A percentile compares a stretch with the other conserved stretches of the same genome.
Evolutionary conservation across 2,329 filamentous ascomycete species (phyloP).

Genomic region (Exophiala bonariae): DNA sequence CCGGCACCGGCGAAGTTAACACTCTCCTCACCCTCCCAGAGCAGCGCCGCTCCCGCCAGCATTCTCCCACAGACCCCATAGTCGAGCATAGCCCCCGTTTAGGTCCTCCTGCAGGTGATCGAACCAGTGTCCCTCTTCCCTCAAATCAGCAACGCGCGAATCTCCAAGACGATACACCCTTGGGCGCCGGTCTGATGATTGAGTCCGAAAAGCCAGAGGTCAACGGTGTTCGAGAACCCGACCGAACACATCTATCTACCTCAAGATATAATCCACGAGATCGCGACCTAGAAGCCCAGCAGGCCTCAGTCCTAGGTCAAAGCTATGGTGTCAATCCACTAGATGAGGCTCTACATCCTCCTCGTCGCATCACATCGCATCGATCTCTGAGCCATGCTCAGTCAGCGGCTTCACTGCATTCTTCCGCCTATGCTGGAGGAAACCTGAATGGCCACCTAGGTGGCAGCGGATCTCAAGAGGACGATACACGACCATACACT

Average conservation of each 20-base stretch:
- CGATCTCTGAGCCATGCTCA: constrained; percentile 35
- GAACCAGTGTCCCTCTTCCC: constrained; percentile 55
- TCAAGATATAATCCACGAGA: constrained; percentile 19
- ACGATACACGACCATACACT: constrained; percentile 15
- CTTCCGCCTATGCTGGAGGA: constrained; percentile 37
- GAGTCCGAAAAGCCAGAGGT: constrained; percentile 20
- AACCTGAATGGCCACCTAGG: constrained; percentile 30
- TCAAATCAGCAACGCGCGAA: constrained; percentile 41
- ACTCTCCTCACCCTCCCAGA: constrained; percentile 58
- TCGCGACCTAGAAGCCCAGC: constrained; percentile 13
- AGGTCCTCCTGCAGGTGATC: constrained; percentile 32
- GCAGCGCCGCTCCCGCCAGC: constrained; percentile 55
- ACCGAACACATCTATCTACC: constrained; percentile 15
- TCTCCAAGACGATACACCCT: constrained; percentile 18
- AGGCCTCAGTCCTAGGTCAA: constrained; percentile 22
- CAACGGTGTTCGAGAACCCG: constrained; percentile 19
- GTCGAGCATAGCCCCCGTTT: constrained; percentile 45
- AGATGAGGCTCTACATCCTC: constrained; percentile 28
- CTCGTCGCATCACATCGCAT: constrained; percentile 25
- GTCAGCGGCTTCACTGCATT: constrained; percentile 42
- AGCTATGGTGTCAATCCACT: constrained; percentile 26
- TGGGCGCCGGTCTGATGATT: constrained; percentile 15
- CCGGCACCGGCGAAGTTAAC: constrained; percentile 49
- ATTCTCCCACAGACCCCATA: constrained; percentile 46
- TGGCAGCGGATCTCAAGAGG: constrained; percentile 22